Conservation (phyloP, 192 early-diverging fungal genomes). For the Podila epigama region DNA sequence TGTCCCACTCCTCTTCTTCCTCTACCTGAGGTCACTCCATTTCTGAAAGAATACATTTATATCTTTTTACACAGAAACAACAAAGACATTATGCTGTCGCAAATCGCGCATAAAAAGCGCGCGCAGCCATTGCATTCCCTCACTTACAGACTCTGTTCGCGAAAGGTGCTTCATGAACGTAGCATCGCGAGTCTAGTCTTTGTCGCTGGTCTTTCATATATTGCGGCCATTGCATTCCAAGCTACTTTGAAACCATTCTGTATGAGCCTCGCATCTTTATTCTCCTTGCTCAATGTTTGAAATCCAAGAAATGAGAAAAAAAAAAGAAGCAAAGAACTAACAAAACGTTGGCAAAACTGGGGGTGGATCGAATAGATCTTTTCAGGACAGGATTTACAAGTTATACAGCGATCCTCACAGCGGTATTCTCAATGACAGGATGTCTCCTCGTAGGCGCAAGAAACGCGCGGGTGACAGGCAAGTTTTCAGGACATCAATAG, state of each 20-base stretch:
- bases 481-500: neutral
- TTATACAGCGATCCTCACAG: conserved; percentile 9
- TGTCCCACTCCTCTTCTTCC: too few species aligned
- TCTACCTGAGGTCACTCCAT: too few species aligned
- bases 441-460: conserved; percentile 20
- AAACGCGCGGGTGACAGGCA: conserved; percentile 37
- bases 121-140: conserved; percentile 33
- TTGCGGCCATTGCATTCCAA: conserved; percentile 29
- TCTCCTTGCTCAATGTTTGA: neutral
- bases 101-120: conserved; percentile 39
- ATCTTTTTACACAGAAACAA: neutral
- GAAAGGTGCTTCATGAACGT: conserved; percentile 21
- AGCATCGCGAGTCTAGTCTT: conserved; percentile 19
- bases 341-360: too few species aligned
- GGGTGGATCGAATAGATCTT: conserved; percentile 20
- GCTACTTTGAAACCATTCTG: conserved; percentile 9
- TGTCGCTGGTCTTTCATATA: conserved; percentile 23
- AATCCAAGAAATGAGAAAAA: too few species aligned
- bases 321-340: too few species aligned
- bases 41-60: neutral
- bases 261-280: neutral
- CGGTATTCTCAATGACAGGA: conserved; percentile 22
- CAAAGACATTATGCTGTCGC: conserved; percentile 9
- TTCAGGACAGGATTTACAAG: conserved; percentile 13
- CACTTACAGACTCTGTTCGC: conserved; percentile 33